phyloP scores from a whole-genome alignment of 2,329 filamentous ascomycete species.

The Dactylellina parvicollis region DNA sequence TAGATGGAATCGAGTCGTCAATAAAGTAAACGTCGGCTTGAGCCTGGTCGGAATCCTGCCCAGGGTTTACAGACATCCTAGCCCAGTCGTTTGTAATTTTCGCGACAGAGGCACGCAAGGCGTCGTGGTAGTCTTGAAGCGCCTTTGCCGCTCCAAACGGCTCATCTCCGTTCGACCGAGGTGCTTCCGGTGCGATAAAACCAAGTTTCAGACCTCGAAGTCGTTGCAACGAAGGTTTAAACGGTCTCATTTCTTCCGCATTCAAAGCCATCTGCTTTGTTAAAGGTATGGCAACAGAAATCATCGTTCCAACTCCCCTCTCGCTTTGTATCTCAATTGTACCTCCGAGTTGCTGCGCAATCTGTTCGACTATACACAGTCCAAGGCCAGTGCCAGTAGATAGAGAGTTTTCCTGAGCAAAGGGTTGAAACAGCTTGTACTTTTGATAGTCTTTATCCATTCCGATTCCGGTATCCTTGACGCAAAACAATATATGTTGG shows the following conservation, averaged over 20 bases:
- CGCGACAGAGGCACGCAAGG: background rate
- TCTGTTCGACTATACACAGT: conserved; percentile 70
- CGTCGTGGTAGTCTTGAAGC: background rate
- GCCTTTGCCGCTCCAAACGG: background rate
- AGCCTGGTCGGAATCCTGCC: background rate
- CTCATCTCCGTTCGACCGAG: background rate
- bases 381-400: conserved; percentile 72
- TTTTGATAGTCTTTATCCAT: conserved; percentile 72
- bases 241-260: background rate
- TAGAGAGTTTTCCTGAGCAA: conserved; percentile 70
- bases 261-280: background rate
- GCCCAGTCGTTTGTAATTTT: conserved; percentile 2
- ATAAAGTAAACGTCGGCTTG: conserved; percentile 13
- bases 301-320: conserved; percentile 12
- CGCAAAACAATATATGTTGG: conserved; percentile 53
- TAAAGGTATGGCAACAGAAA: conserved; percentile 5
- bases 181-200: background rate
- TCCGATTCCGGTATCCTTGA: conserved; percentile 73
- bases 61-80: background rate
- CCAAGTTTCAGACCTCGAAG: conserved; percentile 7
- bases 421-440: conserved; percentile 71
- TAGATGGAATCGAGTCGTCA: conserved; percentile 1
- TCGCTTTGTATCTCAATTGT: conserved; percentile 69
- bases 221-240: background rate
- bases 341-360: conserved; percentile 71